These are phyloP conservation scores for Pleurotus giganteus DNA, from an alignment of 768 basidiomycete genomes.

Conservation along the genomic window DNA sequence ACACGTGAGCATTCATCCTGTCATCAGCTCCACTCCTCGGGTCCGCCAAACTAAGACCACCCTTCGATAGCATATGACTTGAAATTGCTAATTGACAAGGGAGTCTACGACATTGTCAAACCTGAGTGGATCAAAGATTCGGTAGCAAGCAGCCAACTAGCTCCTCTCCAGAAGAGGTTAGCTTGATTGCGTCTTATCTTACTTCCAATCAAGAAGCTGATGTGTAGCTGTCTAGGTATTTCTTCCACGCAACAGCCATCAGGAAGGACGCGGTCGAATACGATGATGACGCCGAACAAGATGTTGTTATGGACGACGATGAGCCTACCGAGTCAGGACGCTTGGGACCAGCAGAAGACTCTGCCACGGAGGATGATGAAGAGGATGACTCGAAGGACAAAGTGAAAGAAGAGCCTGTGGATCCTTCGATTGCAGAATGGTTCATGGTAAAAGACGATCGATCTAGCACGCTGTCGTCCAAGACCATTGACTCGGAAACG, in stretches of 20 bases:
- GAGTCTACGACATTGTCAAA: conserved; percentile 66
- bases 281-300: conserved; percentile 35
- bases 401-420: conserved; percentile 25
- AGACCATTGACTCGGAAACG: conserved; percentile 39
- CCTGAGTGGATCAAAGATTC: conserved; percentile 85
- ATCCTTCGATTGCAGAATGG: conserved; percentile 59
- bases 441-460: conserved; percentile 48
- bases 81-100: conserved; percentile 69
- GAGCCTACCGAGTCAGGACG: conserved; percentile 19
- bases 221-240: conserved; percentile 49
- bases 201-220: background rate
- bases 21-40: background rate
- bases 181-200: conserved; percentile 3
- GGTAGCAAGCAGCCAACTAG: conserved; percentile 50
- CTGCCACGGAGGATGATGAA: conserved; percentile 18
- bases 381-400: conserved; percentile 21
- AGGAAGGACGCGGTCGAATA: conserved; percentile 55
- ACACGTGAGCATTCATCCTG: conserved; percentile 51
- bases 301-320: conserved; percentile 14
- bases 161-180: conserved; percentile 71
- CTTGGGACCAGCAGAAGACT: conserved; percentile 18
- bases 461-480: conserved; percentile 20
- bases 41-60: background rate
- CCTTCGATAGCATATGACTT: conserved; percentile 60
- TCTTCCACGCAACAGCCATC: conserved; percentile 66